A percentile compares a stretch with the other conserved stretches of the same genome.
Conservation (phyloP, 495 filamentous ascomycete genomes). For the Xylaria cubensis region DNA sequence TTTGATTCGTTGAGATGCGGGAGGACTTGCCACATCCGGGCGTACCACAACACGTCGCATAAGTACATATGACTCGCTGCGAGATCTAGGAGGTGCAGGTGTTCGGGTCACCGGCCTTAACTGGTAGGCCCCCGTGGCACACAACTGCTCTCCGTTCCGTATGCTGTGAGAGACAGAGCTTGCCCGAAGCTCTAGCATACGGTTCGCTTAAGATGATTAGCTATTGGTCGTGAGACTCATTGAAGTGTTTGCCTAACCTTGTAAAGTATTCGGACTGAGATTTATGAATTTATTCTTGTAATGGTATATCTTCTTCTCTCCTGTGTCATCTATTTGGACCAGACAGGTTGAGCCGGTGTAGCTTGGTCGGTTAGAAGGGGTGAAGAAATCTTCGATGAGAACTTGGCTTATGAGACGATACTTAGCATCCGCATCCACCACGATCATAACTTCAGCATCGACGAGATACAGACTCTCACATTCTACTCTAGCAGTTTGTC, state of each 20-base stretch:
- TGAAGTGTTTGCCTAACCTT: conserved; percentile 15
- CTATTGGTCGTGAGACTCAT: not conserved
- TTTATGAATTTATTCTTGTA: conserved; percentile 32
- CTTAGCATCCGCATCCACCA: conserved; percentile 14
- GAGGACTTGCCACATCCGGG: conserved; percentile 23
- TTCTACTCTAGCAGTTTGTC: conserved; percentile 32
- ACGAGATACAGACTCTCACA: conserved; percentile 32
- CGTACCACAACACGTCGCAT: not conserved
- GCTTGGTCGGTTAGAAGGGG: not conserved
- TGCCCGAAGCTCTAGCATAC: conserved; percentile 22
- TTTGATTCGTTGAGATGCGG: conserved; percentile 13
- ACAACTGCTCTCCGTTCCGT: conserved; percentile 11
- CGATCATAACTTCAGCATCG: conserved; percentile 33
- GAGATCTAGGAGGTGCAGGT: conserved; percentile 3
- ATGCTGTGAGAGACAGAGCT: conserved; percentile 16
- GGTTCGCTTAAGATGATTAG: conserved; percentile 19
- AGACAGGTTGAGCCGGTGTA: conserved; percentile 32
- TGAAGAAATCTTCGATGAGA: conserved; percentile 20
- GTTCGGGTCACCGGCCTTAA: conserved; percentile 5
- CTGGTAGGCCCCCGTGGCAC: not conserved
- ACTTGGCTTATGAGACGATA: conserved; percentile 31
- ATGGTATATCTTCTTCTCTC: conserved; percentile 31
- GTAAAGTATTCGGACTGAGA: conserved; percentile 29
- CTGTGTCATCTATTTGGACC: conserved; percentile 28
- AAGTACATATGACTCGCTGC: conserved; percentile 16